Evolutionary conservation across 1,139 yeast genomes (phyloP).

Genomic region (Taphrina deformans): DNA sequence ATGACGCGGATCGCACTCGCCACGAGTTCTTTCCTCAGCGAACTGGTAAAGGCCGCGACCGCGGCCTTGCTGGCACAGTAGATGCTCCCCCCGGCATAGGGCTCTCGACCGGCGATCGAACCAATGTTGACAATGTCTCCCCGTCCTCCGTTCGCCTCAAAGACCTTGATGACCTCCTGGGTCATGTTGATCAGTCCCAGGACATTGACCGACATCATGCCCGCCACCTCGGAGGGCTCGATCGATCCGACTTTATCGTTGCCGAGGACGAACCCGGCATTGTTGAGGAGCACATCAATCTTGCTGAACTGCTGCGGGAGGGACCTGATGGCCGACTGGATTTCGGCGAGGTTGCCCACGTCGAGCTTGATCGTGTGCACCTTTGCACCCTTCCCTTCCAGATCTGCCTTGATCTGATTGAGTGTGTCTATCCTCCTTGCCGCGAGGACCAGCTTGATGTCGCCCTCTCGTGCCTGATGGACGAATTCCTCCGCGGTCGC

Average conservation of each 20-base stretch:
- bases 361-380: conserved; percentile 60
- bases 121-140: conserved; percentile 86
- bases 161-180: conserved; percentile 58
- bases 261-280: conserved; percentile 82
- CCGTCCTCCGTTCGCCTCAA: conserved; percentile 54
- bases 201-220: conserved; percentile 70
- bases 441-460: conserved; percentile 62
- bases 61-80: conserved; percentile 91
- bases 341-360: conserved; percentile 56
- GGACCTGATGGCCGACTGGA: conserved; percentile 54
- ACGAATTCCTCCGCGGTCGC: conserved; percentile 77
- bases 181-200: conserved; percentile 69
- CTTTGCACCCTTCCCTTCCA: conserved; percentile 49
- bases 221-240: conserved; percentile 55
- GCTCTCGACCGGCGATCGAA: conserved; percentile 83
- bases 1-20: conserved; percentile 65
- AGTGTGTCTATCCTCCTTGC: conserved; percentile 71
- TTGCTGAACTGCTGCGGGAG: conserved; percentile 48
- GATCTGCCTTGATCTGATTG: conserved; percentile 51
- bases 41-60: conserved; percentile 69
- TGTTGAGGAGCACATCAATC: conserved; percentile 61
- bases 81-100: conserved; percentile 69
- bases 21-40: conserved; percentile 75
- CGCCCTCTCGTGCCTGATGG: conserved; percentile 58
- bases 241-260: conserved; percentile 63